Evolutionary conservation across 495 filamentous ascomycete genomes (phyloP), one percentile per base, ranked within the genome.

Genomic region (Neurospora sp.): DNA sequence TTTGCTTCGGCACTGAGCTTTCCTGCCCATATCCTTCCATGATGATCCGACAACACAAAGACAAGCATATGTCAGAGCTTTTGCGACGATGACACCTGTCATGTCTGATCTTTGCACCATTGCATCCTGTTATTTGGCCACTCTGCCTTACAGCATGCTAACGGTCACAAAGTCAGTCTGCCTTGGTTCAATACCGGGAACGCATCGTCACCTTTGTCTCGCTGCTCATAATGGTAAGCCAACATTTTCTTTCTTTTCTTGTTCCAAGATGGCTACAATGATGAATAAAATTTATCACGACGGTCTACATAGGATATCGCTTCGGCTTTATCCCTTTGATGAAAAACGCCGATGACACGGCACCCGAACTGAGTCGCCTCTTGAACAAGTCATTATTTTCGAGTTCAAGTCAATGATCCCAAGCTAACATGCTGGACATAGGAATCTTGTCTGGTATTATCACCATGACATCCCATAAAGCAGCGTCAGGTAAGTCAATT

Each of bases 41-140:
- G 90, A 92, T 93, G 90, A 92, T 87, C 84, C 83, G 81, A 87
- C 82, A 75, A 76, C 85, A 82, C 87, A 89, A 85, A 84, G 90
- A 92, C 91, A 93, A 93, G 91, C 91, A 93, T 93, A 93, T 93
- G 91, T 93, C 91, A 83, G 88, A 93, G 91, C 88, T 86, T 82
- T 80, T 75, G 89, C 87, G 73, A 84, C 85, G 91, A 92, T 86
- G 91, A 92, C 80, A 85, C 71, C 54, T 66, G 79, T 84, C 79
- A 79, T 81, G 77, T 83, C 80, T 81, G 81, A 84, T 79, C 76
- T 69, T 76, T 78, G 72, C 76, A 82, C 83, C 77, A 75, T 72
- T 72, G 74, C 70, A 76, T 75, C 54, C 69, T 41, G 72, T 73
- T 70, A 66, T 37, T 74, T 71, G 40, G 62, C 27, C 38, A 37